phyloP scores from a whole-genome alignment of 2,329 filamentous ascomycete genomes.

The Aspergillus brunneoviolaceus region DNA sequence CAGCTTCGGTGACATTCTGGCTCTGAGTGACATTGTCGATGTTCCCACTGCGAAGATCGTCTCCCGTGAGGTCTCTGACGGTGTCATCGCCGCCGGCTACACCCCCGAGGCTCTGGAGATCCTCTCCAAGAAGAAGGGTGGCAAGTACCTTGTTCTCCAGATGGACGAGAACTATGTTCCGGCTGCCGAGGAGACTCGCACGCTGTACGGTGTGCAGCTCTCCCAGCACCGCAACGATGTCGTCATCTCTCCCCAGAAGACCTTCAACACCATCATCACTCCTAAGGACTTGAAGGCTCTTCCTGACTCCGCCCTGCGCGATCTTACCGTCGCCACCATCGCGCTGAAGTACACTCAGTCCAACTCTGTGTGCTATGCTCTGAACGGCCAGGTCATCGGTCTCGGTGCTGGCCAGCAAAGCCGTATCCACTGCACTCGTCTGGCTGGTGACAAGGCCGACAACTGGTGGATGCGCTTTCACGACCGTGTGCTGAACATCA shows the following conservation, averaged over 20 bases:
- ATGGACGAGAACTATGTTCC: slow-evolving; percentile 88
- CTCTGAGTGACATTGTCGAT: slow-evolving; percentile 86
- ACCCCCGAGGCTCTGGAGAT: slow-evolving; percentile 82
- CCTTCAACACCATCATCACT: slow-evolving; percentile 81
- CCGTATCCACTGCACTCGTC: slow-evolving; percentile 95
- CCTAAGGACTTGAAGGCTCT: slow-evolving; percentile 75
- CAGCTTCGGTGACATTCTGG: slow-evolving; percentile 95
- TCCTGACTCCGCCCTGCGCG: slow-evolving; percentile 77
- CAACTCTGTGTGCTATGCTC: slow-evolving; percentile 97
- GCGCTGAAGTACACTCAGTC: slow-evolving; percentile 98
- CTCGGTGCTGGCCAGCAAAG: slow-evolving; percentile 96
- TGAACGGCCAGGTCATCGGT: slow-evolving; percentile 89
- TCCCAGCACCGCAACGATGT: slow-evolving; percentile 92
- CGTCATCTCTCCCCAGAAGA: slow-evolving; percentile 73
- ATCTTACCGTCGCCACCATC: slow-evolving; percentile 93
- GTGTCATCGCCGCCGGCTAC: slow-evolving; percentile 89
- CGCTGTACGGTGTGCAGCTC: slow-evolving; percentile 85
- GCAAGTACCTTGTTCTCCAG: slow-evolving; percentile 92
- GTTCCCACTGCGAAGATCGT: slow-evolving; percentile 95
- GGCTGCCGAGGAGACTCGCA: slow-evolving; percentile 71
- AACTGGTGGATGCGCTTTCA: slow-evolving; percentile 99
- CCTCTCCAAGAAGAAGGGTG: slow-evolving; percentile 96
- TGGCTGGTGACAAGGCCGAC: slow-evolving; percentile 97
- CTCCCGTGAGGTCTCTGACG: slow-evolving; percentile 95
- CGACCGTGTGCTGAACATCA: slow-evolving; percentile 78